Base-by-base conservation (phyloP, 805 yeast species). In the Yarrowia deformans region DNA sequence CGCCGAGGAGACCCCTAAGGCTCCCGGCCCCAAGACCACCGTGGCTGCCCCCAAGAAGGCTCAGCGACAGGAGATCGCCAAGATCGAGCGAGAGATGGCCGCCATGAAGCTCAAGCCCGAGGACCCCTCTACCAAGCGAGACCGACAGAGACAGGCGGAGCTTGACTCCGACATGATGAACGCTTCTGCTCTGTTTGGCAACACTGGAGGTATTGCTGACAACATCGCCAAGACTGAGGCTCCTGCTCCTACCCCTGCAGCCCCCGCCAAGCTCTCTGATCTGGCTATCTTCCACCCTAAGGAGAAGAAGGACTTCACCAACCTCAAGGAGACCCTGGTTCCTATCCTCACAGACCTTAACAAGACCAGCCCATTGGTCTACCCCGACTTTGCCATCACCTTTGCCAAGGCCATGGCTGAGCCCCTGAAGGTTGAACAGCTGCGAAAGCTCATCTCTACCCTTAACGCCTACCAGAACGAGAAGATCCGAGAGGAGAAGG, bases 101-200 rank as follows among this genome's bases (percentile, higher is more conserved):
- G 80, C 81, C 34, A 79, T 82, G 37, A 81, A 81, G 73, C 73
- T 72, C 39, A 80, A 71, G 71, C 81, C 81, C 18, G 85, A 90
- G 49, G 97, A 91, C 77, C 90, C 87, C 72, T 83, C 82, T 71
- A 88, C 94, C n/a, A 84, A 91, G 76, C 85, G 82, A 73, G 93
- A 90, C 76, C 79, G 93, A 79, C 83, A 90, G 79, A 88, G 84
- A 76, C 83, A 89, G 77, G 97, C 95, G 23, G 97, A 94, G 80
- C 75, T 91, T 70, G 88, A 87, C 60, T 85, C 97, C 35, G 99
- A 94, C 81, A 83, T 94, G 78, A 91, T 91, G 79, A 91, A 91
- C 77, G 98, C 99, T 39, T 94, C 97, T 9, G 97, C 91, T 74
- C 82, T 94, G 74, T 92, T 94, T 77, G 97, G 93, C 40, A 92